These are phyloP conservation scores for Podospora conica DNA, from an alignment of 495 filamentous ascomycete species.

Conservation along the genomic window DNA sequence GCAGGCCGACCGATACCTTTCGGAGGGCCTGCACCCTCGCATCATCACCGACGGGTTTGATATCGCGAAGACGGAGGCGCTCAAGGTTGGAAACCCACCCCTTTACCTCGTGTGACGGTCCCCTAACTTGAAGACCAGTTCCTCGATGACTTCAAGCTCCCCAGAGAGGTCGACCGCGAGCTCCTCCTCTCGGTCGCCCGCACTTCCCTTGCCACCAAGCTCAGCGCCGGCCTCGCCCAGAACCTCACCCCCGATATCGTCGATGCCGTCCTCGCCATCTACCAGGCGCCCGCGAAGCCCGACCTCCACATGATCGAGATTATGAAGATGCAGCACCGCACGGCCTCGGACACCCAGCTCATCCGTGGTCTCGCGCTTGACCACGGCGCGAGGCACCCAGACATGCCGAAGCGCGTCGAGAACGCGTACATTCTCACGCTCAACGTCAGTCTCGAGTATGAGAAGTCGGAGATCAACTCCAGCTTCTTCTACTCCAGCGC, in stretches of 20 bases:
- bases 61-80: constrained; percentile 84
- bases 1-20: constrained; percentile 91
- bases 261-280: constrained; percentile 91
- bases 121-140: constrained; percentile 52
- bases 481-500: constrained; percentile 98
- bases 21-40: constrained; percentile 88
- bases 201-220: constrained; percentile 90
- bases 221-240: constrained; percentile 81
- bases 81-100: constrained; percentile 57
- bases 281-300: constrained; percentile 81
- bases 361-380: constrained; percentile 90
- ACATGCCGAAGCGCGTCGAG: constrained; percentile 95
- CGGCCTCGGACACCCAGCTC: constrained; percentile 90
- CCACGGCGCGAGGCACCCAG: constrained; percentile 92
- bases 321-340: constrained; percentile 99
- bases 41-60: constrained; percentile 98
- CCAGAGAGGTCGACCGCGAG: constrained; percentile 82
- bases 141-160: constrained; percentile 87
- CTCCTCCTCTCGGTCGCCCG: constrained; percentile 89
- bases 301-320: constrained; percentile 99
- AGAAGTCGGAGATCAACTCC: constrained; percentile 99
- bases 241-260: constrained; percentile 90
- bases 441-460: constrained; percentile 96
- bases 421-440: constrained; percentile 93
- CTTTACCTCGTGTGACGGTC: background rate